A percentile compares a stretch with the other conserved stretches of the same genome.
phyloP scores from a whole-genome alignment of 768 basidiomycete species.

The Rhizopogon vulgaris region DNA sequence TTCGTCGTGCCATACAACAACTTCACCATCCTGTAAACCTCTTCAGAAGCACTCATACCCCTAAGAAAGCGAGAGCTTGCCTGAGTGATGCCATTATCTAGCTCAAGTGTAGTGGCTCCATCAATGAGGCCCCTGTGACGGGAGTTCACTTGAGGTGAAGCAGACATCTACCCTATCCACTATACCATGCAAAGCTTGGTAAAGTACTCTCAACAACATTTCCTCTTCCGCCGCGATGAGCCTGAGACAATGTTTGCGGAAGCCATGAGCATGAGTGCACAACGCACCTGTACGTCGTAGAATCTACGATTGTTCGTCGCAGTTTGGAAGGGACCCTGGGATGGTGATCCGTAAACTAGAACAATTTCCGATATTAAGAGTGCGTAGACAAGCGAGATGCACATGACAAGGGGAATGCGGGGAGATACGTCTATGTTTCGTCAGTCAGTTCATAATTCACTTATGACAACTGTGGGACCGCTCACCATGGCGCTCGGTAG shows the following conservation, averaged over 20 bases:
- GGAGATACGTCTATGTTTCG: background rate
- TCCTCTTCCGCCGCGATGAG: conserved; percentile 72
- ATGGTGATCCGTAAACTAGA: conserved; percentile 21
- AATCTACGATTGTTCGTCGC: conserved; percentile 17
- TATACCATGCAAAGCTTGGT: conserved; percentile 71
- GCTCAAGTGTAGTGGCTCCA: conserved; percentile 70
- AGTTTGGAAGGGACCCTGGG: conserved; percentile 17
- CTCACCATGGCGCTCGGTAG: background rate
- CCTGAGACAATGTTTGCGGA: conserved; percentile 32
- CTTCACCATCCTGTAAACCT: conserved; percentile 55
- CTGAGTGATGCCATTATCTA: conserved; percentile 75
- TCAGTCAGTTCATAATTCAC: background rate
- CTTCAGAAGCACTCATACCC: conserved; percentile 3
- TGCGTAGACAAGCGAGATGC: conserved; percentile 5
- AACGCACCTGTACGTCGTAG: conserved; percentile 47
- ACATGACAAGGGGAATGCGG: background rate
- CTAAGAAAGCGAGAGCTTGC: conserved; percentile 25
- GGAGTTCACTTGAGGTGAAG: conserved; percentile 3
- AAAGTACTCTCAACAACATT: conserved; percentile 69
- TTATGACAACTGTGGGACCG: background rate
- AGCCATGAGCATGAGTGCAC: background rate
- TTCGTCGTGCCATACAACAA: conserved; percentile 81
- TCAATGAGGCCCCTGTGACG: conserved; percentile 60
- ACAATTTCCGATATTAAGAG: conserved; percentile 1
- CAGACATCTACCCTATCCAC: conserved; percentile 6